phyloP scores from a whole-genome alignment of 108 stramenopile genomes.

The Tribonema minus region DNA sequence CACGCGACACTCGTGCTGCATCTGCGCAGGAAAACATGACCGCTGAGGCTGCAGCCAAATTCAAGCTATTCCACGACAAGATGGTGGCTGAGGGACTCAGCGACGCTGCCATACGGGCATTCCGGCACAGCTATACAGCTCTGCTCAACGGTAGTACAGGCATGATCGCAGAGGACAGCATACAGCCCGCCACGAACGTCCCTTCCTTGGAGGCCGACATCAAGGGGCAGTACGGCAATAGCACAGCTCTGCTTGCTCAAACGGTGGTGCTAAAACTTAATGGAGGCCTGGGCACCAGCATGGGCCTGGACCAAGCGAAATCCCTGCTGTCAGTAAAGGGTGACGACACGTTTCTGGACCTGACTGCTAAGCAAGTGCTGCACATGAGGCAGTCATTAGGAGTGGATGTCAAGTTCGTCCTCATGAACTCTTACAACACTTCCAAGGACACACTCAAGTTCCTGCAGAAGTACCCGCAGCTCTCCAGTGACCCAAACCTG shows the following conservation, averaged over 20 bases:
- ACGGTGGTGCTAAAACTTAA: slow-evolving; percentile 90
- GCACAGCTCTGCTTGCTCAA: slow-evolving; percentile 67
- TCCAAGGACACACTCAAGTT: slow-evolving; percentile 82
- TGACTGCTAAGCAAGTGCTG: slow-evolving; percentile 82
- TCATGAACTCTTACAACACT: slow-evolving; percentile 96
- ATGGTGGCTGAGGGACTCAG: slow-evolving; percentile 49
- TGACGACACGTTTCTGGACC: slow-evolving; percentile 89
- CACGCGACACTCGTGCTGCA: too few relatives aligned
- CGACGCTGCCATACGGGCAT: slow-evolving; percentile 51
- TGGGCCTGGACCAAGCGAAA: slow-evolving; percentile 97
- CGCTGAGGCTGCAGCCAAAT: slow-evolving; percentile 27
- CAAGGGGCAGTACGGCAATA: too few relatives aligned
- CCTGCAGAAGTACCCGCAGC: slow-evolving; percentile 63
- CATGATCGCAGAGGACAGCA: slow-evolving; percentile 84
- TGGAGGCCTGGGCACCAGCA: slow-evolving; percentile 93
- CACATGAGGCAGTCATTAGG: too few relatives aligned
- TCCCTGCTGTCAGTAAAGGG: slow-evolving; percentile 84
- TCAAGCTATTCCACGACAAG: slow-evolving; percentile 48
- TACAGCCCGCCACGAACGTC: slow-evolving; percentile 79
- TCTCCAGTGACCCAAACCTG: slow-evolving; percentile 76
- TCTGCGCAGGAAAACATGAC: slow-evolving; percentile 21
- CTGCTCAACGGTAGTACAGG: too few relatives aligned
- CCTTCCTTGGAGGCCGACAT: slow-evolving; percentile 67
- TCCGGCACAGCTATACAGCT: slow-evolving; percentile 53
- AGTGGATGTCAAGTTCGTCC: slow-evolving; percentile 89